phyloP scores from a whole-genome alignment of 192 early-diverging fungal species.

The Dimargaris cristalligena region DNA sequence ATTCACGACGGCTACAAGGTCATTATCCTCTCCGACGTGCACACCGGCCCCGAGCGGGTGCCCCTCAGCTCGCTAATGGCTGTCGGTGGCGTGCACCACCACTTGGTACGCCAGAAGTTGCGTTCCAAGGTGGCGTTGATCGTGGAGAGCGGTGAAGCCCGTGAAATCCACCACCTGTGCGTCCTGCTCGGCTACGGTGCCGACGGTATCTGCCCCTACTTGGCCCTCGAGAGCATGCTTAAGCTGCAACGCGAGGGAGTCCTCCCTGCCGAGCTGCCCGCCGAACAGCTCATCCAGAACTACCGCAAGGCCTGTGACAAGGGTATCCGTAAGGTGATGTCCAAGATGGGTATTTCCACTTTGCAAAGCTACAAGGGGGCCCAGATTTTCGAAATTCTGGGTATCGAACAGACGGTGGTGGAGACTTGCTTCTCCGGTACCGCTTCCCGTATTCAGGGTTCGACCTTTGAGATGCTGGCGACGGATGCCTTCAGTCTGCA shows the following conservation, averaged over 20 bases:
- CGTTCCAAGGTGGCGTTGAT: conserved; percentile 76
- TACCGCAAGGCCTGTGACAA: conserved; percentile 79
- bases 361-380: conserved; percentile 96
- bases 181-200: conserved; percentile 90
- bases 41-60: conserved; percentile 43
- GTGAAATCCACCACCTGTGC: conserved; percentile 92
- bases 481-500: conserved; percentile 76
- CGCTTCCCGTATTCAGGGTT: conserved; percentile 87
- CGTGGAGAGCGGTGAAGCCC: conserved; percentile 83
- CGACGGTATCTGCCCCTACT: conserved; percentile 87
- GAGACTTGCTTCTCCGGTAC: conserved; percentile 88
- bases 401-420: conserved; percentile 75
- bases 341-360: conserved; percentile 99
- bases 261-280: conserved; percentile 26
- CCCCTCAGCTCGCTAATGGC: conserved; percentile 75
- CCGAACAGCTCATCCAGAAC: conserved; percentile 58
- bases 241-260: conserved; percentile 80
- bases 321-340: conserved; percentile 97
- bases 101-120: conserved; percentile 73
- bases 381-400: conserved; percentile 96
- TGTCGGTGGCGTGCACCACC: conserved; percentile 84
- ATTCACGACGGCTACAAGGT: conserved; percentile 68
- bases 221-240: conserved; percentile 74
- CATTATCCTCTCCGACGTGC: conserved; percentile 68
- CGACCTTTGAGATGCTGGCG: conserved; percentile 59